Base-by-base conservation (phyloP, 257 asterid genomes). In the Solanum paucissectum region DNA sequence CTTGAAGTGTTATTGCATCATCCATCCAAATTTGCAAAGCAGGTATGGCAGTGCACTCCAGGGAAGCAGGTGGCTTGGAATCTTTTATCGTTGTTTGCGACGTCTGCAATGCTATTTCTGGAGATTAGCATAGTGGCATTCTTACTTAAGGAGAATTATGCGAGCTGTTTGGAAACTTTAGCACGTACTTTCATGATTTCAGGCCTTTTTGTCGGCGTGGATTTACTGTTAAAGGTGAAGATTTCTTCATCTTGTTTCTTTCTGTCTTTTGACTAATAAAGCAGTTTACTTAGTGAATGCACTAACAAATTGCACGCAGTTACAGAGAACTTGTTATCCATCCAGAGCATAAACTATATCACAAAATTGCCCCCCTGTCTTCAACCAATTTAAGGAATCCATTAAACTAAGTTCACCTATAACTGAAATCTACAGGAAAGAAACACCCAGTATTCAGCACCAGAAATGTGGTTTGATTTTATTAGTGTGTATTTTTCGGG, bases 31-130 rank as follows among this genome's bases (percentile, higher is more conserved):
- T 44, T 79, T 52, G 40, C 85, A 27, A 79, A 44, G 82, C 93
- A 97, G 98, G 97, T 90, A 88, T 97, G 99, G 99, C 96, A 94
- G 85, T 97, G 99, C 89, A 87, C 89, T 37, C 92, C 95, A 87
- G 98, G 91, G 88, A 96, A 91, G 93, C 92, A 90, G 25, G 89
- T 90, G 89, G 90, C 95, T 83, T 97, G 98, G 98, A 95, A 95
- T 89, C 89, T 95, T 49, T 88, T 97, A 90, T 95, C 99, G 9
- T 82, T 97, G 75, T 90, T 91, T 86, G 93, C 98, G 29, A 93
- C 93, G 87, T 92, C 94, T 55, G 95, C 93, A 81, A 93, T 97
- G 96, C 91, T 95, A 40, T 92, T 93, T 87, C 90, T 97, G 83
- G 98, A 97, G 89, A 91, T 94, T 60, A 95, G 98, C 92, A 90